Conservation (phyloP, 2,329 filamentous ascomycete genomes). For the Aspergillus alliaceus region DNA sequence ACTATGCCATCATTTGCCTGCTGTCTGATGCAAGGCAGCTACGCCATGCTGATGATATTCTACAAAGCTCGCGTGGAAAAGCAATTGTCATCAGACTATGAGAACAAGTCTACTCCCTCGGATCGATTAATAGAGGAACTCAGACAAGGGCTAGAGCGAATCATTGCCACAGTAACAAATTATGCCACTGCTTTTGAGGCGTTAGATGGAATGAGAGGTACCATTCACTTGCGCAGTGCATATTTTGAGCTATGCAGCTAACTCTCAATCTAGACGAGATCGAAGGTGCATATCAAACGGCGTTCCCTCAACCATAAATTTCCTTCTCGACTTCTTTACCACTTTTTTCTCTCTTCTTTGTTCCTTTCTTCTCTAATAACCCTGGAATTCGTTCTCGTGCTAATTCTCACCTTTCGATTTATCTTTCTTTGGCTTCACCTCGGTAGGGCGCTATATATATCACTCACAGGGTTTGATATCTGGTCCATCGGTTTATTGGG, state of each 20-base stretch:
- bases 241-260: background rate
- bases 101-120: conserved; percentile 24
- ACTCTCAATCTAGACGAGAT: conserved; percentile 38
- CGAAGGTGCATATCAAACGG: conserved; percentile 43
- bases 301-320: conserved; percentile 33
- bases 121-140: conserved; percentile 38
- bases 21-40: conserved; percentile 49
- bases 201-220: conserved; percentile 46
- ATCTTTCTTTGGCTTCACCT: conserved; percentile 3
- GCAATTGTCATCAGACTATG: conserved; percentile 26
- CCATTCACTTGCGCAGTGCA: background rate
- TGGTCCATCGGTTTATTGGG: background rate
- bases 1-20: conserved; percentile 50
- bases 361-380: background rate
- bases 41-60: conserved; percentile 48
- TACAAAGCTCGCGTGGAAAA: conserved; percentile 43
- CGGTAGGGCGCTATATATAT: conserved; percentile 9
- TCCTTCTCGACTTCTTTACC: background rate
- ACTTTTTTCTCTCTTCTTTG: too few relatives aligned
- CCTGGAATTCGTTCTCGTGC: conserved; percentile 5
- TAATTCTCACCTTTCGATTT: background rate
- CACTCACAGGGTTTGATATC: background rate
- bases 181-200: conserved; percentile 45
- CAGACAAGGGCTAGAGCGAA: conserved; percentile 37
- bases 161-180: conserved; percentile 39